A percentile compares a stretch with the other conserved stretches of the same genome.
Conservation (phyloP, 1,284 basidiomycete species). For the Neonothopanus nambi region DNA sequence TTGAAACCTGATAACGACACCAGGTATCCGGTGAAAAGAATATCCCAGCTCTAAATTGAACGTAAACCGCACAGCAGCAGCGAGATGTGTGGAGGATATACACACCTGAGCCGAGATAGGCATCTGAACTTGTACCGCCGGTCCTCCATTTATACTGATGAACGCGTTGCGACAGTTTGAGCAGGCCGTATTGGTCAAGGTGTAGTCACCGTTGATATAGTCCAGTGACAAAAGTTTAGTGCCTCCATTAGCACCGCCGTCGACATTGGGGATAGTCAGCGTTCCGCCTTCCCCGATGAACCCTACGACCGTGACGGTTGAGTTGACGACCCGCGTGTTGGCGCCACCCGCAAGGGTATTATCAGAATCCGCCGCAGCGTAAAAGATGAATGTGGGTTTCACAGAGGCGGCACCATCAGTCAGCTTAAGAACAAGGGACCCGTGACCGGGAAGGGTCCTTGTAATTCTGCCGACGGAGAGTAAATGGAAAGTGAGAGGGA, state of each 20-base stretch:
- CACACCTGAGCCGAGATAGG: slow-evolving; percentile 49
- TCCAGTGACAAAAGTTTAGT: slow-evolving; percentile 45
- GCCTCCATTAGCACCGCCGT: slow-evolving; percentile 42
- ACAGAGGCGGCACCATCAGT: slow-evolving; percentile 28
- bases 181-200: slow-evolving; percentile 43
- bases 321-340: slow-evolving; percentile 37
- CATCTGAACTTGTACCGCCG: slow-evolving; percentile 44
- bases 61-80: neutral
- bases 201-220: slow-evolving; percentile 48
- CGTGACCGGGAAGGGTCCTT: slow-evolving; percentile 39
- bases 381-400: slow-evolving; percentile 39
- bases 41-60: slow-evolving; percentile 42
- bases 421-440: slow-evolving; percentile 41
- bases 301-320: slow-evolving; percentile 41
- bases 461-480: slow-evolving; percentile 31
- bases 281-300: slow-evolving; percentile 45
- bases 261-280: slow-evolving; percentile 41
- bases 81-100: neutral
- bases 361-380: slow-evolving; percentile 36
- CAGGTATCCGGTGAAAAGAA: slow-evolving; percentile 39
- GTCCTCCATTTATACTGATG: slow-evolving; percentile 46
- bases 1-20: slow-evolving; percentile 42
- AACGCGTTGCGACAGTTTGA: slow-evolving; percentile 49
- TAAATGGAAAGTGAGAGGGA: neutral
- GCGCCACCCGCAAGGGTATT: slow-evolving; percentile 43